These are phyloP conservation scores for Gastrolobium bilobum DNA, from an alignment of 306 rosid species.

Conservation along the genomic window DNA sequence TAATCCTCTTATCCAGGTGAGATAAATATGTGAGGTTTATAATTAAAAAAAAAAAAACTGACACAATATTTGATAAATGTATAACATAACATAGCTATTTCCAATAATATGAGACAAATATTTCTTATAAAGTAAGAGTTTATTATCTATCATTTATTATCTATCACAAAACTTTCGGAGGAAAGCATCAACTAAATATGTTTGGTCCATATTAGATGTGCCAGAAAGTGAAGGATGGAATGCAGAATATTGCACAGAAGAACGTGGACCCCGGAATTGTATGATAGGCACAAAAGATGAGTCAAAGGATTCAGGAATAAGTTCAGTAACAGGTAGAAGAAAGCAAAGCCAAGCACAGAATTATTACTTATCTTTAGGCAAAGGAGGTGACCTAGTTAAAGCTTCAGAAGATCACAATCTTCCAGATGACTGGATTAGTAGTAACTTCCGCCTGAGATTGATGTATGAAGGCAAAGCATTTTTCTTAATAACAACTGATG, in stretches of 20 bases:
- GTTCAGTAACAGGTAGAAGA: slow-evolving; percentile 62
- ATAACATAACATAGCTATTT: no score
- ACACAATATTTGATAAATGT: no score
- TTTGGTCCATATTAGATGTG: slow-evolving; percentile 83
- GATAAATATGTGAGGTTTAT: no score
- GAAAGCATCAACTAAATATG: slow-evolving; percentile 64
- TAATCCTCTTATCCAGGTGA: no score
- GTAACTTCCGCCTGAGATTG: slow-evolving; percentile 73
- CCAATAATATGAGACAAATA: no score
- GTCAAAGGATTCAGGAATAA: slow-evolving; percentile 59
- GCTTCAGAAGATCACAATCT: slow-evolving; percentile 57
- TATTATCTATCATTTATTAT: no score
- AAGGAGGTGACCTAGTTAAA: slow-evolving; percentile 41
- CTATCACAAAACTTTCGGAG: slow-evolving; percentile 57
- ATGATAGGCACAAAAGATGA: slow-evolving; percentile 78
- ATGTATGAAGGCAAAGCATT: slow-evolving; percentile 85
- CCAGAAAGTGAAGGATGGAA: slow-evolving; percentile 99
- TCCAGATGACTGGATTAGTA: slow-evolving; percentile 67
- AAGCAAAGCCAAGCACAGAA: slow-evolving; percentile 73
- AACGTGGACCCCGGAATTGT: slow-evolving; percentile 86
- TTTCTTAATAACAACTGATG: slow-evolving; percentile 74
- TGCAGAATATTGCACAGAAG: slow-evolving; percentile 87
- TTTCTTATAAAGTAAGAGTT: no score
- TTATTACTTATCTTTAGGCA: slow-evolving; percentile 62
- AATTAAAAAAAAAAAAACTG: no score